Percentiles rank a stretch among this genome's conserved stretches.
These are phyloP conservation scores for Pseudognaphalium luteoalbum DNA, from an alignment of 129 eudicot species.

Conservation along the genomic window DNA sequence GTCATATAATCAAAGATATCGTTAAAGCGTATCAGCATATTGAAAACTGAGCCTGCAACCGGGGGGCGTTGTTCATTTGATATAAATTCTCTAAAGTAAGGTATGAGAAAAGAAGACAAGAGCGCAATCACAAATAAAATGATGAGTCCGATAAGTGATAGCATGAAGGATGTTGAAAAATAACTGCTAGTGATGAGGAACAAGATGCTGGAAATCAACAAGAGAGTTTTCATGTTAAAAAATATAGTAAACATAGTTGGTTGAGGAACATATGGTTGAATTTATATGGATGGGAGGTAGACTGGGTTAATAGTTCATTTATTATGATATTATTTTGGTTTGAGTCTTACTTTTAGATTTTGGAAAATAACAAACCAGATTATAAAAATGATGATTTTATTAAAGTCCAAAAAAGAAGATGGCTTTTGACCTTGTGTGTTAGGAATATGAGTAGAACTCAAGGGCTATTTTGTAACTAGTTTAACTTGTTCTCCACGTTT, in stretches of 20 bases:
- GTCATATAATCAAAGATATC: background rate
- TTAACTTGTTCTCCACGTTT: no score
- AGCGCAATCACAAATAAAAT: background rate
- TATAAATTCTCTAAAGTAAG: background rate
- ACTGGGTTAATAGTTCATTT: no score
- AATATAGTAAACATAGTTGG: background rate
- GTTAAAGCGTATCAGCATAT: background rate
- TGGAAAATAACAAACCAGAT: no score
- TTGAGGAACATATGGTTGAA: background rate
- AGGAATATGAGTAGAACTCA: no score
- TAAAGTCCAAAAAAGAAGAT: no score
- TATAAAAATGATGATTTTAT: no score
- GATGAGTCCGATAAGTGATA: background rate
- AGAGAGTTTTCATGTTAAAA: background rate
- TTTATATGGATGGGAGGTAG: no score
- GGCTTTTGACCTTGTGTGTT: no score
- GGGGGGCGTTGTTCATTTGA: background rate
- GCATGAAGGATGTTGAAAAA: background rate
- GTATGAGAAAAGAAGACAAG: background rate
- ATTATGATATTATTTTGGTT: no score
- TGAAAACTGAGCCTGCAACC: background rate
- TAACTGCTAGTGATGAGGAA: background rate
- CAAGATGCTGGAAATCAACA: background rate
- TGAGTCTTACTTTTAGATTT: no score
- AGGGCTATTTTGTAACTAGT: no score